phyloP scores from a whole-genome alignment of 768 basidiomycete species.

The Leccinum fibrillosum region DNA sequence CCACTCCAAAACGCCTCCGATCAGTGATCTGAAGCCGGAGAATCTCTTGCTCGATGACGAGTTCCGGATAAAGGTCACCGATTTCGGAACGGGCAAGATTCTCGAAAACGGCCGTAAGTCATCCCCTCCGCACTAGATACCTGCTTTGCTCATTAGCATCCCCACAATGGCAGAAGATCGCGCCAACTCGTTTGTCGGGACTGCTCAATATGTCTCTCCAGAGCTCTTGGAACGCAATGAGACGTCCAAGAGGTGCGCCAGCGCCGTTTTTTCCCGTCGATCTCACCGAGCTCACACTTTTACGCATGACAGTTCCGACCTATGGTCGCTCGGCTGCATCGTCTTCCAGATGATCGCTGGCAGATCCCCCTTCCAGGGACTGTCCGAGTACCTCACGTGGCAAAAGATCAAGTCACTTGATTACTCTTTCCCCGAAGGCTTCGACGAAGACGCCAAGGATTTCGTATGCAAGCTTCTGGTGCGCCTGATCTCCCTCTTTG shows the following conservation, averaged over 20 bases:
- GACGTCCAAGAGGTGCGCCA: constrained; percentile 68
- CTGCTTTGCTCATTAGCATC: constrained; percentile 1
- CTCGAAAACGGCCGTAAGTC: constrained; percentile 53
- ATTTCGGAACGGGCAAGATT: constrained; percentile 92
- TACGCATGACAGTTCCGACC: constrained; percentile 65
- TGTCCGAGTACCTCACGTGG: constrained; percentile 92
- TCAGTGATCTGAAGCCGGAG: constrained; percentile 76
- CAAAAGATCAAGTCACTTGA: constrained; percentile 89
- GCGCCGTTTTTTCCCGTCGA: neutral
- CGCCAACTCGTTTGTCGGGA: constrained; percentile 80
- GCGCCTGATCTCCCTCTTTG: neutral
- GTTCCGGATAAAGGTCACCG: constrained; percentile 90
- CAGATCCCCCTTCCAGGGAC: constrained; percentile 85
- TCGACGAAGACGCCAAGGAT: constrained; percentile 78
- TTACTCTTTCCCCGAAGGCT: constrained; percentile 83
- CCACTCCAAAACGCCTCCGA: neutral
- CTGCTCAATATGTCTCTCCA: constrained; percentile 86
- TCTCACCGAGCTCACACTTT: neutral
- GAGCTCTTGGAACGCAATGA: constrained; percentile 75
- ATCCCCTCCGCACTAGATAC: neutral
- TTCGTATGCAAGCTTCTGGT: constrained; percentile 79
- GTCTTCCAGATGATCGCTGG: constrained; percentile 94
- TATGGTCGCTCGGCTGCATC: constrained; percentile 95
- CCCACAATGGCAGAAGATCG: constrained; percentile 40
- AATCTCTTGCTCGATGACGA: constrained; percentile 85